phyloP scores from a whole-genome alignment of 495 filamentous ascomycete species.

The Aspergillus funiculosus region DNA sequence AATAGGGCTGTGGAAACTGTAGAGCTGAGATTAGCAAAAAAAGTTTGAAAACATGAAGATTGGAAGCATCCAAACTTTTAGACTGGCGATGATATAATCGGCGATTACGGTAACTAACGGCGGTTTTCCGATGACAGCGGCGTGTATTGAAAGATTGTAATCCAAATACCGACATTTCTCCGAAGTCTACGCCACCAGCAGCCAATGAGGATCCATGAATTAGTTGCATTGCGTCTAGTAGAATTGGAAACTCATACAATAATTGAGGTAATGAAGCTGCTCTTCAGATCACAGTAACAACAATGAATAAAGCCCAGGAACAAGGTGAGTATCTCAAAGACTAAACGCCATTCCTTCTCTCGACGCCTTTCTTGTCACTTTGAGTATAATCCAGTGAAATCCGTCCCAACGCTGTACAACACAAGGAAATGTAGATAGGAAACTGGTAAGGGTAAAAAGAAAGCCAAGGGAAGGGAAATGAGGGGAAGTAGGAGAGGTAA shows the following conservation, averaged over 20 bases:
- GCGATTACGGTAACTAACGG: constrained; percentile 3
- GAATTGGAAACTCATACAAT: too few relatives aligned
- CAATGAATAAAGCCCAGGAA: neutral
- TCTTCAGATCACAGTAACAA: too few relatives aligned
- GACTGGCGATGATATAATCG: constrained; percentile 5
- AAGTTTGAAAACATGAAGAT: neutral
- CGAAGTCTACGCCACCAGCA: neutral
- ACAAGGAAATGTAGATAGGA: too few relatives aligned
- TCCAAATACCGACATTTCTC: neutral
- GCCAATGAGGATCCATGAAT: neutral
- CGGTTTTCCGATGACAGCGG: constrained; percentile 3
- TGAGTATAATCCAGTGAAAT: constrained; percentile 5
- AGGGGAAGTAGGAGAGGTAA: constrained; percentile 4
- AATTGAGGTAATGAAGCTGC: too few relatives aligned
- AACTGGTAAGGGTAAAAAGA: too few relatives aligned
- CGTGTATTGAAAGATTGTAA: neutral
- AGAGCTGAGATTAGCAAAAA: neutral
- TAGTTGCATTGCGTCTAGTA: too few relatives aligned
- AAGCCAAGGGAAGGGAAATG: neutral
- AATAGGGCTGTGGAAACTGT: too few relatives aligned
- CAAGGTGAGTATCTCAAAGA: constrained; percentile 4
- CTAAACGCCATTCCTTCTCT: constrained; percentile 20
- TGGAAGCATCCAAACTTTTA: constrained; percentile 2
- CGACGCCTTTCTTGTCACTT: constrained; percentile 11
- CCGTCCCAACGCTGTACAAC: constrained; percentile 7